phyloP scores from a whole-genome alignment of 345 rosid species.

The Eucalyptus sideroxylon region DNA sequence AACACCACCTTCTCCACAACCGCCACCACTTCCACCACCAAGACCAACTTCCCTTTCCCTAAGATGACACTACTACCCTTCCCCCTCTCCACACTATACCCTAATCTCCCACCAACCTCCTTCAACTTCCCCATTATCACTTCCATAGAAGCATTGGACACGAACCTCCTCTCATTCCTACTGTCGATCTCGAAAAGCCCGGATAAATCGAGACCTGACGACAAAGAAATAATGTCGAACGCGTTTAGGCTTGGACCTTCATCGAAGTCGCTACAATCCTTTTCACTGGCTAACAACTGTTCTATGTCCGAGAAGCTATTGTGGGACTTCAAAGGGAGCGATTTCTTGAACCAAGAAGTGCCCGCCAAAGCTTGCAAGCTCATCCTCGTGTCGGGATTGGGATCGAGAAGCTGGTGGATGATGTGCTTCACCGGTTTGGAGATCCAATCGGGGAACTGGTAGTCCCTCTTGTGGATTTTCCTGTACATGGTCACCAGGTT shows the following conservation, averaged over 20 bases:
- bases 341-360: slow-evolving; percentile 50
- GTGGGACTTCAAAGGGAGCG: slow-evolving; percentile 7
- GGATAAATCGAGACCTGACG: slow-evolving; percentile 63
- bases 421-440: slow-evolving; percentile 37
- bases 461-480: slow-evolving; percentile 42
- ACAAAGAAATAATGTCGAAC: slow-evolving; percentile 63
- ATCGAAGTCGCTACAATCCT: background rate
- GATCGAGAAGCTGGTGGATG: slow-evolving; percentile 57
- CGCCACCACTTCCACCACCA: slow-evolving; percentile 20
- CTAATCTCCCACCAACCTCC: slow-evolving; percentile 22
- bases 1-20: slow-evolving; percentile 9
- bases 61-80: slow-evolving; percentile 11
- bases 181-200: slow-evolving; percentile 34
- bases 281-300: background rate
- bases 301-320: background rate
- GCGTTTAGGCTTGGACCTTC: slow-evolving; percentile 24
- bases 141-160: slow-evolving; percentile 31
- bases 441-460: slow-evolving; percentile 42
- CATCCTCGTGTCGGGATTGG: slow-evolving; percentile 65
- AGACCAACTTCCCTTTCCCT: slow-evolving; percentile 13
- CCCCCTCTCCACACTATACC: slow-evolving; percentile 18
- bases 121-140: slow-evolving; percentile 40
- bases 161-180: slow-evolving; percentile 52
- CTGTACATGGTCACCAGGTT: slow-evolving; percentile 46
- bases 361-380: slow-evolving; percentile 30